Evolutionary conservation across 768 basidiomycete genomes (phyloP).

Genomic region (Russula lepida): DNA sequence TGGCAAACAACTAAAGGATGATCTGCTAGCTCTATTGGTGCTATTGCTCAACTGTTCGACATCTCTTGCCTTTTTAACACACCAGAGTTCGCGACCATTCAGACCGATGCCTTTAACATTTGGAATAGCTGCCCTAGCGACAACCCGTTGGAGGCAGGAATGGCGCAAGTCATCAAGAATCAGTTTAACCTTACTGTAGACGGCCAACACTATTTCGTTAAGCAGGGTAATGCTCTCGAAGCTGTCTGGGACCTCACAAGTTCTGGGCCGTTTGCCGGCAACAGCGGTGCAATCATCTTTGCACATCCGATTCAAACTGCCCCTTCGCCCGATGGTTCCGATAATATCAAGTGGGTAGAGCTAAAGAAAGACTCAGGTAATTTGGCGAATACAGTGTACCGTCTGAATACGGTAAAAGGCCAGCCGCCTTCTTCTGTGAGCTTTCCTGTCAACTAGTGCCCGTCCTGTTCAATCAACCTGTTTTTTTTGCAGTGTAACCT

Average conservation of each 20-base stretch:
- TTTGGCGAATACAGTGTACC: constrained; percentile 6
- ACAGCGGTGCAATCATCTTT: constrained; percentile 6
- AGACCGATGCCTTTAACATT: not conserved
- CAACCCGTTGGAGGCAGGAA: not conserved
- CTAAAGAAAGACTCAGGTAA: not conserved
- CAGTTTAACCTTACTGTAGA: not conserved
- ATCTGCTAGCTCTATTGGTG: constrained; percentile 11
- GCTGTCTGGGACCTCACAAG: constrained; percentile 14
- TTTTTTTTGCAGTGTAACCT: constrained; percentile 4
- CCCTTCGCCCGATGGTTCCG: not conserved
- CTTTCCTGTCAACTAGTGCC: not conserved
- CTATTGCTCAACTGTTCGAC: constrained; percentile 14
- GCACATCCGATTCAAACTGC: not conserved
- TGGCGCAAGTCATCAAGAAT: not conserved
- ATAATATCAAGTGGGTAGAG: constrained; percentile 14
- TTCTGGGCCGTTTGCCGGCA: not conserved
- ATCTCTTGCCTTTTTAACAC: not conserved
- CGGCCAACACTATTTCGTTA: constrained; percentile 17
- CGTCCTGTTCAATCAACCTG: not conserved
- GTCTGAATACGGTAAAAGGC: constrained; percentile 10
- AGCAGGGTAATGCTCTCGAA: not conserved
- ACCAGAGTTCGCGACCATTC: not conserved
- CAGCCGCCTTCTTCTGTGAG: constrained; percentile 12
- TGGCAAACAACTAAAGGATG: not conserved
- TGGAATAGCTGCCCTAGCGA: not conserved